Evolutionary conservation across 176 grass and related monocot genomes (phyloP).

Genomic region (Aegilops sharonensis): DNA sequence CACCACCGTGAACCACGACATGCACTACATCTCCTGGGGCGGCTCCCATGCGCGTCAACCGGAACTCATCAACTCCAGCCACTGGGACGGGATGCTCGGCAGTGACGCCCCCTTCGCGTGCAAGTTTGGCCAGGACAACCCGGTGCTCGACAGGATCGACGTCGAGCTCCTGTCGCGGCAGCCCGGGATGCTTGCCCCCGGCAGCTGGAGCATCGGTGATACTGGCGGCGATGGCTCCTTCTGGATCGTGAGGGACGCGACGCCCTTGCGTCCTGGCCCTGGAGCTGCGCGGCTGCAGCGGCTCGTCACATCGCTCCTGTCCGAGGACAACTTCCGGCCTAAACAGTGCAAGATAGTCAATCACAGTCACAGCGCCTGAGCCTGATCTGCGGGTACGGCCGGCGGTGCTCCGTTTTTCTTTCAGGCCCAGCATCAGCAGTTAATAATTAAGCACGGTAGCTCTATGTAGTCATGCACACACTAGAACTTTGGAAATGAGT

Average conservation of each 20-base stretch:
- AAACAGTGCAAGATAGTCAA: neutral
- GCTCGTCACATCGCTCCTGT: neutral
- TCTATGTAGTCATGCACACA: neutral
- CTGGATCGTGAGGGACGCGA: neutral
- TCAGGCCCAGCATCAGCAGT: neutral
- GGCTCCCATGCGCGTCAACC: conserved; percentile 60
- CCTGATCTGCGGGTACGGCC: neutral
- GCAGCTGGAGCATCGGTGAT: neutral
- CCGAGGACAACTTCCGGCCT: neutral
- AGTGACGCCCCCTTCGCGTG: conserved; percentile 58
- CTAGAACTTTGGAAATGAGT: neutral
- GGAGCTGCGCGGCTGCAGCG: too few species aligned
- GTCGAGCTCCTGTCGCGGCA: conserved; percentile 35
- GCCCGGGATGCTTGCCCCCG: neutral
- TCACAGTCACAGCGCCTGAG: neutral
- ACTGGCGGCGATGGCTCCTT: neutral
- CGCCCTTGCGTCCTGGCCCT: neutral
- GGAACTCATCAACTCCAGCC: conserved; percentile 35
- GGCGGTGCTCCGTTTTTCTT: neutral
- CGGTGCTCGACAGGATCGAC: conserved; percentile 52
- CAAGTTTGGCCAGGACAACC: conserved; percentile 50
- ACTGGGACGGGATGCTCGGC: conserved; percentile 47
- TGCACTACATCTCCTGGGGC: conserved; percentile 70
- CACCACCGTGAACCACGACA: conserved; percentile 66
- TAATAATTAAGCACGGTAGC: neutral